A percentile compares a stretch with the other conserved stretches of the same genome.
Evolutionary conservation across 2,329 filamentous ascomycete species (phyloP).

Genomic region (Albophoma yamanashiensis): DNA sequence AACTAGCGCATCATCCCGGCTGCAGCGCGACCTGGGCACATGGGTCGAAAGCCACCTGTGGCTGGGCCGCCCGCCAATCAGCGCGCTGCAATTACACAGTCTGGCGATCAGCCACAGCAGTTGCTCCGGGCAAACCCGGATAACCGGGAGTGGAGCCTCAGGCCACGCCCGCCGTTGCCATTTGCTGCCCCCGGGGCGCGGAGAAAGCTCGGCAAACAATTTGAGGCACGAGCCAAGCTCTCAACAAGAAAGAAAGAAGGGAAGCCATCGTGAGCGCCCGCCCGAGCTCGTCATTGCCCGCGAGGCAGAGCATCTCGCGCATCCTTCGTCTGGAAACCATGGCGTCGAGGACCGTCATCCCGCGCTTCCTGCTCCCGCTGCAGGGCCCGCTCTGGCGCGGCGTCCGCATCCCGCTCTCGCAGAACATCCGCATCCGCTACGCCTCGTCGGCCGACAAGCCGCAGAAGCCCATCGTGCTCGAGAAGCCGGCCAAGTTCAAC

Average conservation of each 20-base stretch:
- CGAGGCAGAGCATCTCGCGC: neutral
- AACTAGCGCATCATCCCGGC: constrained; percentile 5
- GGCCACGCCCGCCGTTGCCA: neutral
- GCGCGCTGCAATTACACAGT: constrained; percentile 19
- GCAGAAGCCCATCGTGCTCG: constrained; percentile 59
- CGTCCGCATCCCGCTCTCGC: constrained; percentile 22
- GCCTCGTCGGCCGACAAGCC: constrained; percentile 13
- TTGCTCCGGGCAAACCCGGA: constrained; percentile 25
- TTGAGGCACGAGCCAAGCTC: neutral
- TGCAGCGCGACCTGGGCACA: neutral
- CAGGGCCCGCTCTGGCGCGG: constrained; percentile 45
- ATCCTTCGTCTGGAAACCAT: constrained; percentile 17
- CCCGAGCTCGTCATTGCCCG: neutral
- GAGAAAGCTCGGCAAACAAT: constrained; percentile 10
- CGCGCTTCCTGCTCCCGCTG: constrained; percentile 58
- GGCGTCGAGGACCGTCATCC: constrained; percentile 44
- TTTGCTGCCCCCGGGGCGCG: neutral
- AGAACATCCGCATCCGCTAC: constrained; percentile 24
- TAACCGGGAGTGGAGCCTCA: neutral
- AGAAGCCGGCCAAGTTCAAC: constrained; percentile 81
- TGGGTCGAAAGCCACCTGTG: constrained; percentile 18
- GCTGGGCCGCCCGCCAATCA: constrained; percentile 27
- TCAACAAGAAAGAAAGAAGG: neutral
- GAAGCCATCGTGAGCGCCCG: neutral
- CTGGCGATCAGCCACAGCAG: constrained; percentile 5